Conservation (phyloP, 2,329 filamentous ascomycete genomes). For the Aspergillus neoniger region DNA sequence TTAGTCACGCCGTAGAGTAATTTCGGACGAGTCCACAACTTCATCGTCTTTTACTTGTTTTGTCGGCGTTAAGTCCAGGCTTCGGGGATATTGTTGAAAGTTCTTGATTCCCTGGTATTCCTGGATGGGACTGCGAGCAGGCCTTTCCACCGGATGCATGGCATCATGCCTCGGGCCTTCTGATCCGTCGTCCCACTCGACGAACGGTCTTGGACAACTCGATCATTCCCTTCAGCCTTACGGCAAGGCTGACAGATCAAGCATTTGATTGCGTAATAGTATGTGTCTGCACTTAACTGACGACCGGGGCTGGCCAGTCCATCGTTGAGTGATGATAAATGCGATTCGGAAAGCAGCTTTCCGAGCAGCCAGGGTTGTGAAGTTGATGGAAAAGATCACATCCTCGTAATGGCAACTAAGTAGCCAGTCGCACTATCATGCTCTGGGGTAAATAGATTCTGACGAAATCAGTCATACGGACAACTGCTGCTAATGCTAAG, state of each 20-base stretch:
- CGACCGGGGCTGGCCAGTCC: background rate
- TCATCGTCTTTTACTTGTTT: background rate
- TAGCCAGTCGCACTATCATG: too few species aligned
- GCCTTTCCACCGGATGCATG: background rate
- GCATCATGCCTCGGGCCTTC: background rate
- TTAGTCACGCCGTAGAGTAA: background rate
- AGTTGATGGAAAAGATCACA: too few species aligned
- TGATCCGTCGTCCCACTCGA: background rate
- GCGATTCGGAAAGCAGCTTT: background rate
- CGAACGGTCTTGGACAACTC: background rate
- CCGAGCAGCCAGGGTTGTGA: background rate
- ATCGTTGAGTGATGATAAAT: background rate
- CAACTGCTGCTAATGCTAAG: too few species aligned
- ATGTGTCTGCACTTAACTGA: background rate
- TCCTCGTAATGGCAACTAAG: too few species aligned
- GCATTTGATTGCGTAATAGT: background rate
- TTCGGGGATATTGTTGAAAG: background rate
- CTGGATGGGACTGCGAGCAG: background rate
- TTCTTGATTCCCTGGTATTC: background rate
- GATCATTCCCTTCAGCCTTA: background rate
- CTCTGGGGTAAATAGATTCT: rapidly evolving
- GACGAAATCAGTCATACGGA: too few species aligned
- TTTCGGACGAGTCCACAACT: too few species aligned
- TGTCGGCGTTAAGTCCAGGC: too few species aligned
- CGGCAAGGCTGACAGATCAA: background rate